phyloP scores from a whole-genome alignment of 1,284 basidiomycete genomes.

The Austroboletus niveus region DNA sequence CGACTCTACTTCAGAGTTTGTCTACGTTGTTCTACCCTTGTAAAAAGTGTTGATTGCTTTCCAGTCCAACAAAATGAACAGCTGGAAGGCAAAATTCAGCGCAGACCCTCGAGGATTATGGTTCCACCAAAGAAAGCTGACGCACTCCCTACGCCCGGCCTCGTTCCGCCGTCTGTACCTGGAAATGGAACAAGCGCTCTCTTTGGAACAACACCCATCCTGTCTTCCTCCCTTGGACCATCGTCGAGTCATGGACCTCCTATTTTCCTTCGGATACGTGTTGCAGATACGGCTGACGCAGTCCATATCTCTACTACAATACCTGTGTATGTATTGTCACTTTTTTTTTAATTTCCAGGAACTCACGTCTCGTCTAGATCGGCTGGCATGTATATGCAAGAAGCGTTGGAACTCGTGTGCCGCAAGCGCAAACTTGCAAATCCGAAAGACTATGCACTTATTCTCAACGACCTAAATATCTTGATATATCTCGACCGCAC shows the following conservation, averaged over 20 bases:
- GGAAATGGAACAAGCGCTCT: constrained; percentile 28
- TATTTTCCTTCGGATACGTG: constrained; percentile 76
- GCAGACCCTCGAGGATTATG: constrained; percentile 70
- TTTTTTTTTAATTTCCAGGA: neutral
- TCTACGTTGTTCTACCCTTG: neutral
- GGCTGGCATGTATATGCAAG: constrained; percentile 95
- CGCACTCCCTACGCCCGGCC: constrained; percentile 22
- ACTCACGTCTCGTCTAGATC: constrained; percentile 48
- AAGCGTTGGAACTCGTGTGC: constrained; percentile 87
- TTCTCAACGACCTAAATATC: constrained; percentile 75
- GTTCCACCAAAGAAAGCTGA: constrained; percentile 57
- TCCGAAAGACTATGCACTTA: constrained; percentile 81
- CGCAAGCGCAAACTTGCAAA: constrained; percentile 70
- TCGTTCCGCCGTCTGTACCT: constrained; percentile 23
- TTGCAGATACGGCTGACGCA: constrained; percentile 75
- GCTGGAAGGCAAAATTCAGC: constrained; percentile 73
- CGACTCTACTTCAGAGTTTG: constrained; percentile 75
- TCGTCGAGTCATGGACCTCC: constrained; percentile 72
- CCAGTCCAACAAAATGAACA: constrained; percentile 82
- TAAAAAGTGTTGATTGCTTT: constrained; percentile 1
- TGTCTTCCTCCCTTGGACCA: constrained; percentile 65
- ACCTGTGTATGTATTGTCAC: constrained; percentile 63
- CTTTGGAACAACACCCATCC: constrained; percentile 44
- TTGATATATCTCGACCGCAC: constrained; percentile 94
- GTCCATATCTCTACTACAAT: constrained; percentile 86